These are phyloP conservation scores for Celoporthe dispersa DNA, from an alignment of 2,329 filamentous ascomycete genomes.

Conservation along the genomic window DNA sequence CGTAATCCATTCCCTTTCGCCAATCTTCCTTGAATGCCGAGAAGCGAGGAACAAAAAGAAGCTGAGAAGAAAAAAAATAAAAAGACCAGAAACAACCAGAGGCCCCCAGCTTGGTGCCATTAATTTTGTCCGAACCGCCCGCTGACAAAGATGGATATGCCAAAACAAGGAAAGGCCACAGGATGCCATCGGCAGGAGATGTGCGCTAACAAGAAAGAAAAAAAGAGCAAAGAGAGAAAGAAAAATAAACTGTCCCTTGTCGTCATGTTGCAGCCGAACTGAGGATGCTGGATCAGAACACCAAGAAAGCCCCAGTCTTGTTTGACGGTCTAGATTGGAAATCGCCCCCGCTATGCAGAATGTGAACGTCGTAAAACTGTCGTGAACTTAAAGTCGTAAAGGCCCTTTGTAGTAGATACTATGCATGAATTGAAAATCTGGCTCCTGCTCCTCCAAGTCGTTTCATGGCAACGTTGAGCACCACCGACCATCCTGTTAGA, in stretches of 20 bases:
- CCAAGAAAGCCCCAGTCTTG: not conserved
- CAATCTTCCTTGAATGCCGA: not conserved
- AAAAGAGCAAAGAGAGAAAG: not conserved
- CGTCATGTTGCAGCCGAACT: conserved; percentile 18
- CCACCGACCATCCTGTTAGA: not conserved
- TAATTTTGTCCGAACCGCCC: not conserved
- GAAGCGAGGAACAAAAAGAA: not conserved
- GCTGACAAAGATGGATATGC: not conserved
- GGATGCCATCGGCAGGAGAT: not conserved
- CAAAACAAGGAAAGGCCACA: not conserved
- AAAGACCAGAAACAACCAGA: not conserved
- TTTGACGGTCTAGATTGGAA: conserved; percentile 26
- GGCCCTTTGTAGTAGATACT: not conserved
- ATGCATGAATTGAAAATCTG: conserved; percentile 4
- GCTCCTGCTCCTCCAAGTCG: not conserved
- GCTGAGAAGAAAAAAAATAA: not conserved
- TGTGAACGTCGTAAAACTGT: conserved; percentile 10
- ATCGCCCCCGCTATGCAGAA: conserved; percentile 29
- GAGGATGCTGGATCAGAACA: not conserved
- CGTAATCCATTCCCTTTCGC: not conserved
- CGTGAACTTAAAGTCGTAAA: conserved; percentile 2
- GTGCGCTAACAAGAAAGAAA: not conserved
- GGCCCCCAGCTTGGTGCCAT: not conserved
- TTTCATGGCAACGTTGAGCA: not conserved
- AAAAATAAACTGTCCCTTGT: conserved; percentile 11